These are phyloP conservation scores for Tricholoma bakamatsutake DNA, from an alignment of 768 basidiomycete species.

Conservation along the genomic window DNA sequence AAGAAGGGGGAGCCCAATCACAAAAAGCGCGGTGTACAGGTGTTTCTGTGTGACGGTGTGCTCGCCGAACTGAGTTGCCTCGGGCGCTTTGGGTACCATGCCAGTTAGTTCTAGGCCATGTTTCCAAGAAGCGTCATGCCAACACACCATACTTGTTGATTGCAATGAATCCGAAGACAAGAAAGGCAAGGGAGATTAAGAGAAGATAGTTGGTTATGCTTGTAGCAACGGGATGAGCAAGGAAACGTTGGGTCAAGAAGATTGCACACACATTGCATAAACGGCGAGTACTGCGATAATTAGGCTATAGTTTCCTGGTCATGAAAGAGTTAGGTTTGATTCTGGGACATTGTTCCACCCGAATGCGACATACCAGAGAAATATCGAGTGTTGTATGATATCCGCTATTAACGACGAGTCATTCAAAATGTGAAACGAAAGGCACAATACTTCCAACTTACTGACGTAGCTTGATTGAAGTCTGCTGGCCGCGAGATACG, in stretches of 20 bases:
- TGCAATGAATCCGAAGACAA: conserved; percentile 84
- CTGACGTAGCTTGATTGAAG: conserved; percentile 71
- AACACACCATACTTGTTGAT: conserved; percentile 86
- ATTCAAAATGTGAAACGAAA: not conserved
- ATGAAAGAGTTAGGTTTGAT: conserved; percentile 3
- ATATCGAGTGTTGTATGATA: conserved; percentile 92
- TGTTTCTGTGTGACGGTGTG: conserved; percentile 84
- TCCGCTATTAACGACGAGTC: conserved; percentile 48
- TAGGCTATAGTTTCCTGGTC: conserved; percentile 79
- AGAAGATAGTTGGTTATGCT: conserved; percentile 83
- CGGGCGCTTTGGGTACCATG: conserved; percentile 48
- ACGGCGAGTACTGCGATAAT: conserved; percentile 74
- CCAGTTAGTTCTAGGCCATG: not conserved
- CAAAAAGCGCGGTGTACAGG: conserved; percentile 84
- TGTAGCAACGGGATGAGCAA: conserved; percentile 3
- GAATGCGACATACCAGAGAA: conserved; percentile 54
- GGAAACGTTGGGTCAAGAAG: not conserved
- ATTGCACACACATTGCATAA: conserved; percentile 64
- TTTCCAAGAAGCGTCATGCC: not conserved
- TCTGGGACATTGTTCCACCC: not conserved
- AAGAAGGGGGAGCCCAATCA: conserved; percentile 86
- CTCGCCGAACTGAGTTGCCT: conserved; percentile 79
- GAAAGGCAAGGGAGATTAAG: conserved; percentile 78
- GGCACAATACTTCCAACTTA: conserved; percentile 26
- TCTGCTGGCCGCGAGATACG: conserved; percentile 82